A percentile compares a stretch with the other conserved stretches of the same genome.
phyloP scores from a whole-genome alignment of 805 yeast species.

The Kodamaea laetipori region DNA sequence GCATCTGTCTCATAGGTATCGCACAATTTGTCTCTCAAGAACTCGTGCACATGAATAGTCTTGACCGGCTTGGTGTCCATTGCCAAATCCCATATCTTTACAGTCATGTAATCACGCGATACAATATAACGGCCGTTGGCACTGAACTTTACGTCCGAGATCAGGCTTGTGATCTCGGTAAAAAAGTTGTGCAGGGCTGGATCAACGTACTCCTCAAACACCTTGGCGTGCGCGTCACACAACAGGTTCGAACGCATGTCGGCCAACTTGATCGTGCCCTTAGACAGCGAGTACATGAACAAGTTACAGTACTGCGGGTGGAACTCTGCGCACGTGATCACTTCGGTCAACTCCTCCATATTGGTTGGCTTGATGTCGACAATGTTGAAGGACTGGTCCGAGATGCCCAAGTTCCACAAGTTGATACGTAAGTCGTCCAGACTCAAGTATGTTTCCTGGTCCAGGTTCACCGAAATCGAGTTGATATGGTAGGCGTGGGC shows the following conservation, averaged over 20 bases:
- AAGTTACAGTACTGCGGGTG: conserved; percentile 91
- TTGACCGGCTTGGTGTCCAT: conserved; percentile 95
- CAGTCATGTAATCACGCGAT: conserved; percentile 96
- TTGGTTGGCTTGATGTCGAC: conserved; percentile 97
- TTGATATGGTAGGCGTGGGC: conserved; percentile 99
- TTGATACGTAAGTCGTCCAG: conserved; percentile 95
- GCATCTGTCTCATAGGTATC: conserved; percentile 99
- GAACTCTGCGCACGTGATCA: conserved; percentile 93
- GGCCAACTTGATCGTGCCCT: conserved; percentile 91
- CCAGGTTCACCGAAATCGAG: conserved; percentile 91
- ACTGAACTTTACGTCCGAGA: conserved; percentile 90
- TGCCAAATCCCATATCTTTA: conserved; percentile 96
- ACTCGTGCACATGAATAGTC: conserved; percentile 94
- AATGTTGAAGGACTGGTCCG: conserved; percentile 94
- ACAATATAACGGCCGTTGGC: conserved; percentile 92
- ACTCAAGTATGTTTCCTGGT: conserved; percentile 91
- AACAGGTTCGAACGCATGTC: conserved; percentile 96
- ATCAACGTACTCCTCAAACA: conserved; percentile 91
- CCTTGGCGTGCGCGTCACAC: conserved; percentile 85
- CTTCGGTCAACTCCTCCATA: conserved; percentile 99
- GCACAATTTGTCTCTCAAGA: conserved; percentile 86
- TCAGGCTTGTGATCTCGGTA: conserved; percentile 94
- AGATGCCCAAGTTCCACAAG: conserved; percentile 91
- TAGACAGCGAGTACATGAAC: conserved; percentile 93
- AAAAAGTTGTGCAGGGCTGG: conserved; percentile 93